phyloP scores from a whole-genome alignment of 2,329 filamentous ascomycete species.

The Dendryphion nanum region DNA sequence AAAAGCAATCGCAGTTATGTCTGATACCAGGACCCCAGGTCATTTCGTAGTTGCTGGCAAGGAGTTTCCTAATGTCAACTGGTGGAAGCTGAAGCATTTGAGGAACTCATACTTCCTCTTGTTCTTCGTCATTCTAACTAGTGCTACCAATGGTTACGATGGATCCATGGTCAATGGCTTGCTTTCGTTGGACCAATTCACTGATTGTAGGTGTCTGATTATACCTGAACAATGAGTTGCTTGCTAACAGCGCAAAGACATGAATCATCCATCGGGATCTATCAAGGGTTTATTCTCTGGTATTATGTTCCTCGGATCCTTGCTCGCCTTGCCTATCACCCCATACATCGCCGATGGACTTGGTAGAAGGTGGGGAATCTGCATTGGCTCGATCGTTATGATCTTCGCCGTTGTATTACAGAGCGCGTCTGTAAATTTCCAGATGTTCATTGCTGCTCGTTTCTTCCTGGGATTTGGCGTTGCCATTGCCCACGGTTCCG shows the following conservation, averaged over 20 bases:
- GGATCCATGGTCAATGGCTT: slow-evolving; percentile 26
- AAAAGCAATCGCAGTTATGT: slow-evolving; percentile 4
- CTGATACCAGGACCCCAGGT: slow-evolving; percentile 10
- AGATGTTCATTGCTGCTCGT: slow-evolving; percentile 28
- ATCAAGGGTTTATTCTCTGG: slow-evolving; percentile 22
- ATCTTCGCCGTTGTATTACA: slow-evolving; percentile 24
- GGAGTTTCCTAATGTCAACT: slow-evolving; percentile 16
- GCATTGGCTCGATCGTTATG: slow-evolving; percentile 27
- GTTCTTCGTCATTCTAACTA: slow-evolving; percentile 19
- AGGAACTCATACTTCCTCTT: slow-evolving; percentile 17
- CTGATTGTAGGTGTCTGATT: slow-evolving; percentile 6
- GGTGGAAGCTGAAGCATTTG: slow-evolving; percentile 12
- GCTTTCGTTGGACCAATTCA: slow-evolving; percentile 21
- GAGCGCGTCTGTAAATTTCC: slow-evolving; percentile 22
- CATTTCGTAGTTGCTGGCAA: slow-evolving; percentile 16
- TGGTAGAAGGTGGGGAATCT: slow-evolving; percentile 24
- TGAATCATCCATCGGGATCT: slow-evolving; percentile 17
- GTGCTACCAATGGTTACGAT: slow-evolving; percentile 19
- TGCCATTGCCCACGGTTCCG: slow-evolving; percentile 22
- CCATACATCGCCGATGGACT: slow-evolving; percentile 26
- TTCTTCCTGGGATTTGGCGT: slow-evolving; percentile 27
- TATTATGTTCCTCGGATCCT: slow-evolving; percentile 23
- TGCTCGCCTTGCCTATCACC: slow-evolving; percentile 21
- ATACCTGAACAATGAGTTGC: not conserved
- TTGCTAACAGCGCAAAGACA: slow-evolving; percentile 6